These are phyloP conservation scores for Mycena galopus DNA, from an alignment of 768 basidiomycete species.

Conservation along the genomic window DNA sequence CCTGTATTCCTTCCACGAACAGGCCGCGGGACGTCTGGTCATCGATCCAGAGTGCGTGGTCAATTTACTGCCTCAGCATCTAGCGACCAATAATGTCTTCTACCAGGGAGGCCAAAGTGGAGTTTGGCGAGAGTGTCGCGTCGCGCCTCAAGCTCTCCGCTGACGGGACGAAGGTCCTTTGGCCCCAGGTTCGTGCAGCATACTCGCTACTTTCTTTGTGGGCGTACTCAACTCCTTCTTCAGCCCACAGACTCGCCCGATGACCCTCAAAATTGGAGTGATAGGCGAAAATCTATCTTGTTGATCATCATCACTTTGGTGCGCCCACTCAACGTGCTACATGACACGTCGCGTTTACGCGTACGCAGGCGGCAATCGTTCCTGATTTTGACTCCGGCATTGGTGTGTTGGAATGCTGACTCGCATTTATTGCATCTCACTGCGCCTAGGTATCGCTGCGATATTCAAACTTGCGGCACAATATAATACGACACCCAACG, in stretches of 20 bases:
- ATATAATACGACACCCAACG: constrained; percentile 61
- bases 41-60: constrained; percentile 66
- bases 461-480: constrained; percentile 69
- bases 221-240: neutral
- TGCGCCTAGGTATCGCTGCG: constrained; percentile 59
- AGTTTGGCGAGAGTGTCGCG: constrained; percentile 67
- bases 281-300: constrained; percentile 60
- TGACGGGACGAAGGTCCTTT: constrained; percentile 68
- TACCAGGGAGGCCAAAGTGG: constrained; percentile 64
- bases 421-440: neutral
- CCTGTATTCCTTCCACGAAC: constrained; percentile 60
- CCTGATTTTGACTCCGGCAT: constrained; percentile 74
- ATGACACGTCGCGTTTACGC: neutral
- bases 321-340: neutral
- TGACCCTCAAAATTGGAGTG: constrained; percentile 61
- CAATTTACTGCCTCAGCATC: no score
- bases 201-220: neutral
- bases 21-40: constrained; percentile 66
- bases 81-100: neutral
- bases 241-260: constrained; percentile 54
- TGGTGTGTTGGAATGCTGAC: constrained; percentile 41
- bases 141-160: constrained; percentile 62
- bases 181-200: constrained; percentile 58
- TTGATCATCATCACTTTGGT: constrained; percentile 64
- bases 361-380: constrained; percentile 60